Evolutionary conservation across 177 flowering plant species (phyloP).

Genomic region (Vitis hybrid): DNA sequence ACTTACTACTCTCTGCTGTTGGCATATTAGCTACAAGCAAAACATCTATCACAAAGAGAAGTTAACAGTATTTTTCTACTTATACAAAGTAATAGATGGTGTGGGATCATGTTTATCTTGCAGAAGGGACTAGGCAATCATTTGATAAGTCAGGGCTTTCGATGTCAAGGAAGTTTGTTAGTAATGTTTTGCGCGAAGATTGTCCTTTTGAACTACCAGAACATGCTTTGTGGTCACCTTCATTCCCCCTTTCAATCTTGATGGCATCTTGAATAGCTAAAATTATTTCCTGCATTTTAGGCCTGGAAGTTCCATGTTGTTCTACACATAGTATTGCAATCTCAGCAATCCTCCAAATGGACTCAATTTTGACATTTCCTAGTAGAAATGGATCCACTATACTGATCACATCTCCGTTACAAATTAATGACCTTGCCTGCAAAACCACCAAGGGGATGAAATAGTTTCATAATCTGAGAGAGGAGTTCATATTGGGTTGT

Average conservation of each 20-base stretch:
- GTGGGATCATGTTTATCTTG: constrained; percentile 42
- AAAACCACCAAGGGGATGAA: constrained; percentile 9
- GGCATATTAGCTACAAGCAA: background rate
- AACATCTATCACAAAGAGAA: background rate
- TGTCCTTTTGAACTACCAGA: constrained; percentile 39
- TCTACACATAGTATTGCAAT: constrained; percentile 83
- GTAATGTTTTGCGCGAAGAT: constrained; percentile 52
- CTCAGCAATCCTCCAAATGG: constrained; percentile 88
- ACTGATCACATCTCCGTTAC: constrained; percentile 75
- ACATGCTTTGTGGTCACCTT: constrained; percentile 20
- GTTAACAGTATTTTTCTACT: background rate
- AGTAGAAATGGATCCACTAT: constrained; percentile 63
- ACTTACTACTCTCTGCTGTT: background rate
- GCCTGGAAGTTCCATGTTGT: constrained; percentile 59
- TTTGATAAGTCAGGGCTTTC: constrained; percentile 66
- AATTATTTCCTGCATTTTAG: constrained; percentile 85
- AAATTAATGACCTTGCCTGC: constrained; percentile 78
- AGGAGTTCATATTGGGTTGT: no score
- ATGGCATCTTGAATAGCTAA: constrained; percentile 84
- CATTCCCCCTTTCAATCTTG: constrained; percentile 64
- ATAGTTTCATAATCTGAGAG: no score
- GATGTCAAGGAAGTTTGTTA: constrained; percentile 65
- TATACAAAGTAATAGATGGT: background rate
- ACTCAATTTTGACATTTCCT: constrained; percentile 67
- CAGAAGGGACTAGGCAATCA: constrained; percentile 52